phyloP scores from a whole-genome alignment of 192 early-diverging fungal genomes.

The Coemansia sp. region DNA sequence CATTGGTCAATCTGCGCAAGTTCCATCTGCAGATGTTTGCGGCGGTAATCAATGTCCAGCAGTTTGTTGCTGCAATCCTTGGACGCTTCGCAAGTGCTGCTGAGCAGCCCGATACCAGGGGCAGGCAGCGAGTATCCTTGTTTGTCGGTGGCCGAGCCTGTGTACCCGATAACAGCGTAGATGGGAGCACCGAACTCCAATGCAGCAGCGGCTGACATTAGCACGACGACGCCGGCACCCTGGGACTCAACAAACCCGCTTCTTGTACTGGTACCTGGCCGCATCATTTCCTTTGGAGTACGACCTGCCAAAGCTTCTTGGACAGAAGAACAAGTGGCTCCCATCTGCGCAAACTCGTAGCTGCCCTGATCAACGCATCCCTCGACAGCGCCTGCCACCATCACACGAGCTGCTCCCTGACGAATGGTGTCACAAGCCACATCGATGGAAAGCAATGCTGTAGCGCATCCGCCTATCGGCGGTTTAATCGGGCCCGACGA shows the following conservation, averaged over 20 bases:
- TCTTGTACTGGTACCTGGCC: conserved; percentile 84
- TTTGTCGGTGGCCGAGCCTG: conserved; percentile 93
- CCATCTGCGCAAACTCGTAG: conserved; percentile 98
- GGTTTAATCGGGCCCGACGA: conserved; percentile 86
- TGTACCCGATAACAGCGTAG: conserved; percentile 84
- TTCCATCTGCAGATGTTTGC: conserved; percentile 64
- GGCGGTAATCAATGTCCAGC: conserved; percentile 83
- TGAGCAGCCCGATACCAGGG: conserved; percentile 92
- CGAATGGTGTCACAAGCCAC: conserved; percentile 89
- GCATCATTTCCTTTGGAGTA: conserved; percentile 85
- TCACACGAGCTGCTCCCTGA: conserved; percentile 88
- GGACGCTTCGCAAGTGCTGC: conserved; percentile 74
- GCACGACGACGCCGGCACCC: conserved; percentile 86
- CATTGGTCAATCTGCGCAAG: conserved; percentile 16
- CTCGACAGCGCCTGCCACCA: conserved; percentile 92
- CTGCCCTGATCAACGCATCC: conserved; percentile 92
- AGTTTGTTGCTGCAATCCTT: conserved; percentile 59
- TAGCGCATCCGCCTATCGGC: conserved; percentile 87
- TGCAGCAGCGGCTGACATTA: conserved; percentile 87
- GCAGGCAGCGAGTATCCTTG: conserved; percentile 92
- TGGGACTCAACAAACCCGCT: conserved; percentile 96
- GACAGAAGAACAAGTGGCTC: conserved; percentile 84
- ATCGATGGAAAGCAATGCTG: conserved; percentile 88
- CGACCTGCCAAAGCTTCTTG: conserved; percentile 84
- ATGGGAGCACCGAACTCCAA: conserved; percentile 91